phyloP scores from a whole-genome alignment of 2,329 filamentous ascomycete species.

The Penicillium polonicum region DNA sequence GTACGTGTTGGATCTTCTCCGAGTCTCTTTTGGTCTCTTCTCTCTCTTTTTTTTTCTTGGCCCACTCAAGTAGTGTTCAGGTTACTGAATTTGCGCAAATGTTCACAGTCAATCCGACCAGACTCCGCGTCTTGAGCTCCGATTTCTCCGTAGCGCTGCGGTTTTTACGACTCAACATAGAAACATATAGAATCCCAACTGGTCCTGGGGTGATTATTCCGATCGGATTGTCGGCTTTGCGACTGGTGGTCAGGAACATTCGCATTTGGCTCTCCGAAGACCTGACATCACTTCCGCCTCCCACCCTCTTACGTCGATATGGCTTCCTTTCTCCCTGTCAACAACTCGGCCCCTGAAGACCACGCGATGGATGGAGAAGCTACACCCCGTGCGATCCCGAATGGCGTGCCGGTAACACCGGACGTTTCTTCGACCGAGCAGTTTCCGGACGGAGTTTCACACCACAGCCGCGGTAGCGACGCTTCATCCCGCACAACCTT shows the following conservation, averaged over 20 bases:
- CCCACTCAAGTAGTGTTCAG: slow-evolving; percentile 6
- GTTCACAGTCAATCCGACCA: slow-evolving; percentile 21
- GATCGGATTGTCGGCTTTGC: slow-evolving; percentile 23
- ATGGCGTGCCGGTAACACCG: slow-evolving; percentile 39
- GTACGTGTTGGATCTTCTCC: slow-evolving; percentile 6
- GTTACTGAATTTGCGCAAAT: slow-evolving; percentile 19
- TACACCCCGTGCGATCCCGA: slow-evolving; percentile 51
- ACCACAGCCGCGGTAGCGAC: slow-evolving; percentile 38
- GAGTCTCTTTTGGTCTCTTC: not conserved
- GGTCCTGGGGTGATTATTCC: slow-evolving; percentile 17
- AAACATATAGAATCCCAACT: slow-evolving; percentile 15
- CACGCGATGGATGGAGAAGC: slow-evolving; percentile 52
- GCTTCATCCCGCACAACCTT: slow-evolving; percentile 13
- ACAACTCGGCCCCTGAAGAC: slow-evolving; percentile 52
- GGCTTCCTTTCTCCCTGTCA: slow-evolving; percentile 62
- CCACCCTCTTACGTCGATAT: slow-evolving; percentile 37
- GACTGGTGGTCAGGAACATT: slow-evolving; percentile 20
- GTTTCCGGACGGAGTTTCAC: slow-evolving; percentile 18
- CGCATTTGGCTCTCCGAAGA: slow-evolving; percentile 21
- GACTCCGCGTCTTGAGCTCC: slow-evolving; percentile 15
- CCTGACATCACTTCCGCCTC: slow-evolving; percentile 30
- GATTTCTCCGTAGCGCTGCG: slow-evolving; percentile 20
- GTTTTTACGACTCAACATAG: slow-evolving; percentile 12
- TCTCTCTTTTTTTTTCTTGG: not conserved
- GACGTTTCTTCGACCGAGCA: slow-evolving; percentile 23